Evolutionary conservation across 1,284 basidiomycete species (phyloP), one percentile per base, ranked within the genome.

Genomic region (Tylopilus sp.): DNA sequence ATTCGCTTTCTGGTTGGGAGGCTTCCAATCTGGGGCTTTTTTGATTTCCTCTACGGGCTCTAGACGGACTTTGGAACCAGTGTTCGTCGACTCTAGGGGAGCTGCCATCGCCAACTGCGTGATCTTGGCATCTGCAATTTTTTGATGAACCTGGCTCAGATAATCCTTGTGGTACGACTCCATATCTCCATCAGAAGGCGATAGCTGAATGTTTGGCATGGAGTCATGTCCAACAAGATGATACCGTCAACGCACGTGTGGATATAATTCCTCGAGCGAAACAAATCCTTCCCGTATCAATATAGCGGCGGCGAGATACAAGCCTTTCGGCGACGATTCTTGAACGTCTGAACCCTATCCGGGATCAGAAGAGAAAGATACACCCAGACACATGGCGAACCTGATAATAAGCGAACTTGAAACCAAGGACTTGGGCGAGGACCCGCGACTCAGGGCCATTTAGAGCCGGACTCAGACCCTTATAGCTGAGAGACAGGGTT

Each of bases 321-420:
- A 74, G 52, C 81, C 85, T 52, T 79, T 81, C 0, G 92, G 89
- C 0, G 83, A 79, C 37, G 71, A 56, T 71, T 88, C 80, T 15
- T 71, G 66, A 8, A 77, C 74, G 35, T 85, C 83, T 29, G 75
- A 63, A 24, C 74, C 72, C 83, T 88, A 58, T 1, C 44, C 26
- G 17, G 31, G 31, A 51, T 67, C 56, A 65, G 52, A 55, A 29
- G 31, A 36, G 39, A 34, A 29, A 44, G 14, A 43, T 15, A n/a
- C 21, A 26, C 10, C 3, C 14, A 14, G 20, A 18, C 3, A 36
- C 10, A 47, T 21, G 29, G 61, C 78, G 48, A 56, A 90, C 90
- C 71, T 92, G 85, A 69, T 95, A 97, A 68, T 88, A 85, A 10
- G 78, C 77, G 63, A 96, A 96, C 67, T 99, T 98, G 78, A 98